These are phyloP conservation scores for Musa troglodytarum DNA, from an alignment of 176 grass and related monocot species.

Conservation along the genomic window DNA sequence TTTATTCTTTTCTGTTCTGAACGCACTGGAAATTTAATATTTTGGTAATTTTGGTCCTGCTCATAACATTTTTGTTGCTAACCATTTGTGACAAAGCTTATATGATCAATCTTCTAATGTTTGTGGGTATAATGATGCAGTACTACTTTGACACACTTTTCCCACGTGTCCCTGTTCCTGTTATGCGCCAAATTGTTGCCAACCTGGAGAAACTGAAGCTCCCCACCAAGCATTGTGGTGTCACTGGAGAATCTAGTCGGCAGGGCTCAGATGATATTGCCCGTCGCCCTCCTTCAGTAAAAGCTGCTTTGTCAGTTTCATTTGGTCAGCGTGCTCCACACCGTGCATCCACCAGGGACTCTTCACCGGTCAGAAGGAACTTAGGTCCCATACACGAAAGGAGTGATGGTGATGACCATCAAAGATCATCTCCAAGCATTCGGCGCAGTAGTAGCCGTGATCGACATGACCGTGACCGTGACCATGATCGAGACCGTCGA, in stretches of 20 bases:
- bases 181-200: slow-evolving; percentile 59
- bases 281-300: slow-evolving; percentile 82
- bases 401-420: slow-evolving; percentile 24
- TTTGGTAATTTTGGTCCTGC: no score
- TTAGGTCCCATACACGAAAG: slow-evolving; percentile 24
- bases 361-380: slow-evolving; percentile 72
- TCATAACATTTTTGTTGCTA: no score
- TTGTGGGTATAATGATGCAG: slow-evolving; percentile 34
- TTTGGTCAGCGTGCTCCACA: slow-evolving; percentile 96
- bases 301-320: slow-evolving; percentile 89
- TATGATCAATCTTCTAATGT: not conserved
- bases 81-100: no score
- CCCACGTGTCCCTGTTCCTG: slow-evolving; percentile 65
- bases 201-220: slow-evolving; percentile 85
- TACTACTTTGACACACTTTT: slow-evolving; percentile 97
- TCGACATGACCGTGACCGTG: slow-evolving; percentile 14
- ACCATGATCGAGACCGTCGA: slow-evolving; percentile 20
- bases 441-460: slow-evolving; percentile 29
- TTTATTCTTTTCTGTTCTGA: no score
- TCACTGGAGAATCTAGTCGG: slow-evolving; percentile 79
- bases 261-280: slow-evolving; percentile 82
- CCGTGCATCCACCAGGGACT: slow-evolving; percentile 87
- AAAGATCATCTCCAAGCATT: slow-evolving; percentile 35
- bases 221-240: slow-evolving; percentile 68
- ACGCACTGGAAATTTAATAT: no score